Evolutionary conservation across 192 early-diverging fungal species (phyloP).

Genomic region (Lunasporangiospora selenospora): DNA sequence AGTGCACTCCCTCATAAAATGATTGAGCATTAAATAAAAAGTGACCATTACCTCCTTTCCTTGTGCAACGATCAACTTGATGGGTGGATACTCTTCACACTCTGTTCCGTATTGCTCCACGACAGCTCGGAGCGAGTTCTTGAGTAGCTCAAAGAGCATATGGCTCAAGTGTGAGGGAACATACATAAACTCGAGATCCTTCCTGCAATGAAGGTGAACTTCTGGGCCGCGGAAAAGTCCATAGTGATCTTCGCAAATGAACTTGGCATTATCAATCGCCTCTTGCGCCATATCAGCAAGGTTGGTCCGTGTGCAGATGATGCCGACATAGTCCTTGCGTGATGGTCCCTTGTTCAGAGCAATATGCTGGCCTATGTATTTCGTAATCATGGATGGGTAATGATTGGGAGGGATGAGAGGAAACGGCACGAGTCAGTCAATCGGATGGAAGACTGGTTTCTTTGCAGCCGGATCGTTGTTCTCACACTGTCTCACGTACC

Average conservation of each 20-base stretch:
- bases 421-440: not conserved
- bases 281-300: slow-evolving; percentile 84
- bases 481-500: slow-evolving; percentile 65
- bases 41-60: slow-evolving; percentile 68
- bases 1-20: too few species aligned
- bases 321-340: slow-evolving; percentile 86
- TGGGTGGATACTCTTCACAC: slow-evolving; percentile 87
- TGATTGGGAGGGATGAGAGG: too few species aligned
- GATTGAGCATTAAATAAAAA: too few species aligned
- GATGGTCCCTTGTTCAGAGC: slow-evolving; percentile 69
- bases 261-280: slow-evolving; percentile 89
- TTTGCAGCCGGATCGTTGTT: too few species aligned
- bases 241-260: slow-evolving; percentile 92
- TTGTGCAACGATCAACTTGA: slow-evolving; percentile 90
- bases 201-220: slow-evolving; percentile 75
- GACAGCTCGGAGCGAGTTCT: slow-evolving; percentile 95
- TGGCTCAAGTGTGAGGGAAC: slow-evolving; percentile 95
- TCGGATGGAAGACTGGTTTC: not conserved
- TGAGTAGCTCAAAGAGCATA: slow-evolving; percentile 97
- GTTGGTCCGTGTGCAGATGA: slow-evolving; percentile 91
- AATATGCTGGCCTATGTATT: slow-evolving; percentile 71
- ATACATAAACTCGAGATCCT: slow-evolving; percentile 94
- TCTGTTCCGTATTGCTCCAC: slow-evolving; percentile 91
- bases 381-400: too few species aligned
- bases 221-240: slow-evolving; percentile 82